Evolutionary conservation across 2,329 filamentous ascomycete species (phyloP).

Genomic region (Phialocephala subalpina): DNA sequence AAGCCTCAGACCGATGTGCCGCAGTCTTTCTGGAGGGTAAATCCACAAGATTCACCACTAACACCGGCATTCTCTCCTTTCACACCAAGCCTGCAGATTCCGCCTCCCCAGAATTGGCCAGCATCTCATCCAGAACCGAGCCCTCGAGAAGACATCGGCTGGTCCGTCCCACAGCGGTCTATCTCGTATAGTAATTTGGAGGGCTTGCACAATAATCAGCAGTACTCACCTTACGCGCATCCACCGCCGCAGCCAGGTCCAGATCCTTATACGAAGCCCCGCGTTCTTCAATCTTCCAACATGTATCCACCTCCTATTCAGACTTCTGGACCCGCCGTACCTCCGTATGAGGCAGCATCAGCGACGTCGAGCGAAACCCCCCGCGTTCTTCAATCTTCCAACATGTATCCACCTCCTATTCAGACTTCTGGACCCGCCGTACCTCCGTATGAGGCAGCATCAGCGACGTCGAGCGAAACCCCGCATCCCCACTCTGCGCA

Average conservation of each 20-base stretch:
- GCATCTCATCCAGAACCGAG: conserved; percentile 36
- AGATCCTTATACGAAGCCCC: conserved; percentile 39
- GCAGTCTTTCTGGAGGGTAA: conserved; percentile 57
- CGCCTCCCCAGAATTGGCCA: conserved; percentile 42
- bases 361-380: conserved; percentile 31
- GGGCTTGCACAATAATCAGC: conserved; percentile 39
- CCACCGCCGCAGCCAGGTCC: conserved; percentile 29
- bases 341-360: conserved; percentile 33
- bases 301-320: conserved; percentile 42
- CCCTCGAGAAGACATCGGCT: conserved; percentile 41
- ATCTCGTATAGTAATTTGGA: conserved; percentile 45
- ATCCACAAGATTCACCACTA: conserved; percentile 58
- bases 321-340: conserved; percentile 32
- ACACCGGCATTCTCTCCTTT: conserved; percentile 60
- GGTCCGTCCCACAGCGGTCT: conserved; percentile 44
- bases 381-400: conserved; percentile 35
- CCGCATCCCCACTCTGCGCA: conserved; percentile 38
- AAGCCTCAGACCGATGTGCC: conserved; percentile 51
- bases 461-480: conserved; percentile 32
- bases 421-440: conserved; percentile 33
- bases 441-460: conserved; percentile 32
- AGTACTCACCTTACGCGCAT: conserved; percentile 37
- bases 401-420: conserved; percentile 41
- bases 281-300: conserved; percentile 34
- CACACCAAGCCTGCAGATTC: conserved; percentile 47